phyloP scores from a whole-genome alignment of 257 asterid genomes.

The Petunia secreta region DNA sequence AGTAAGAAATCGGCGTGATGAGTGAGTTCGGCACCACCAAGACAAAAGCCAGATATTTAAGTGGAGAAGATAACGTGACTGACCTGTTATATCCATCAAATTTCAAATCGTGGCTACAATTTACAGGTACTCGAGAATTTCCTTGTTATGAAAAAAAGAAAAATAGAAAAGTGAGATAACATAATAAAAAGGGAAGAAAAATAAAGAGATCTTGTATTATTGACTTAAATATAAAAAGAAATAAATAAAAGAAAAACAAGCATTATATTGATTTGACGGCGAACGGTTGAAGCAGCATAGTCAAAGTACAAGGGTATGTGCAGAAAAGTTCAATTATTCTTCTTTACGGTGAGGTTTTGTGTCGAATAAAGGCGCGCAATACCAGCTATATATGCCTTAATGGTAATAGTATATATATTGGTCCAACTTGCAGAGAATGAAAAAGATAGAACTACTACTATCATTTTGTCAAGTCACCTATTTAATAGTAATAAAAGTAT shows the following conservation, averaged over 20 bases:
- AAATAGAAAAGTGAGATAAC: neutral
- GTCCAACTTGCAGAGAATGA: slow-evolving; percentile 30
- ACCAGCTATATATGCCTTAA: neutral
- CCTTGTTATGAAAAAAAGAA: neutral
- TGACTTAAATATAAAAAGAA: neutral
- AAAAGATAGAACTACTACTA: slow-evolving; percentile 12
- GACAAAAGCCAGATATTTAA: too few relatives aligned
- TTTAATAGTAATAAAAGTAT: neutral
- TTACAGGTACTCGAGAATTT: neutral
- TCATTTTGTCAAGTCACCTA: slow-evolving; percentile 18
- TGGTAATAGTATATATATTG: neutral
- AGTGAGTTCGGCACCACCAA: too few relatives aligned
- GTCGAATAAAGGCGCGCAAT: neutral
- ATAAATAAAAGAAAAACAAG: too few relatives aligned
- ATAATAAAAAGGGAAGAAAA: neutral
- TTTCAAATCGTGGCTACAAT: neutral
- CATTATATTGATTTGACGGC: slow-evolving; percentile 19
- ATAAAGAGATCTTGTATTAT: neutral
- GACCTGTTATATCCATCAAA: too few relatives aligned
- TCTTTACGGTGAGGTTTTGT: slow-evolving; percentile 14
- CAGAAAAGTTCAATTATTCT: slow-evolving; percentile 20
- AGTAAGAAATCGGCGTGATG: too few relatives aligned
- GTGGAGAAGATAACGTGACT: too few relatives aligned
- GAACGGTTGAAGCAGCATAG: neutral
- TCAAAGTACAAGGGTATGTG: slow-evolving; percentile 5